These are phyloP conservation scores for Annulohypoxylon nitens DNA, from an alignment of 495 filamentous ascomycete genomes.

Conservation along the genomic window DNA sequence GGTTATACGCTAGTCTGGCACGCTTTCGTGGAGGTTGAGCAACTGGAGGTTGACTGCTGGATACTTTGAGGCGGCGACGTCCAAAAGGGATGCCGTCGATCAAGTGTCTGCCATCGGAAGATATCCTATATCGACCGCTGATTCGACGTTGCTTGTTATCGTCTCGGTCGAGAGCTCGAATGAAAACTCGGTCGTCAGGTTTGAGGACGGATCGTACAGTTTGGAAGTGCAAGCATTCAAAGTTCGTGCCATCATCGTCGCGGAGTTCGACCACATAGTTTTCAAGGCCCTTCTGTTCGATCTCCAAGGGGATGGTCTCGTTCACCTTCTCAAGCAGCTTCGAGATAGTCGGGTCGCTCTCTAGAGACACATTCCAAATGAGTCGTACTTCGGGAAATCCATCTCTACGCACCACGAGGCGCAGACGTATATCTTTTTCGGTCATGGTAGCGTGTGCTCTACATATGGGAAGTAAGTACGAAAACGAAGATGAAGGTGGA, in stretches of 20 bases:
- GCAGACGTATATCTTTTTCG: constrained; percentile 76
- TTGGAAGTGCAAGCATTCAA: constrained; percentile 92
- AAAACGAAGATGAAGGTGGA: neutral
- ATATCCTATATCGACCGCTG: constrained; percentile 87
- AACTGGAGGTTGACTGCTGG: constrained; percentile 73
- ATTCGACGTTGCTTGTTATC: constrained; percentile 81
- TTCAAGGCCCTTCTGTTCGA: constrained; percentile 86
- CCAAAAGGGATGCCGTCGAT: constrained; percentile 93
- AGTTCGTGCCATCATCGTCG: constrained; percentile 68
- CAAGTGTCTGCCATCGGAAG: constrained; percentile 81
- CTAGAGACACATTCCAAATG: constrained; percentile 75
- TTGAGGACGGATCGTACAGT: constrained; percentile 76
- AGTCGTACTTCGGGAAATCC: constrained; percentile 79
- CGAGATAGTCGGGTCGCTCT: constrained; percentile 75
- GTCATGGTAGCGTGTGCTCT: constrained; percentile 32
- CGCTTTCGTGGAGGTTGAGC: constrained; percentile 84
- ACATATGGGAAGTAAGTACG: neutral
- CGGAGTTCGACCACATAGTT: constrained; percentile 89
- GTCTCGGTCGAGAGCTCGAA: constrained; percentile 80
- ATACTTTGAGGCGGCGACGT: constrained; percentile 71
- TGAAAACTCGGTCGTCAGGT: constrained; percentile 87
- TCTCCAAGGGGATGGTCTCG: constrained; percentile 85
- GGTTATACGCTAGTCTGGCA: constrained; percentile 64
- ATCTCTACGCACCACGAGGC: constrained; percentile 84
- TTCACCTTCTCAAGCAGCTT: constrained; percentile 87